Conservation (phyloP, 1,139 yeast genomes). For the Geotrichum europaeum region DNA sequence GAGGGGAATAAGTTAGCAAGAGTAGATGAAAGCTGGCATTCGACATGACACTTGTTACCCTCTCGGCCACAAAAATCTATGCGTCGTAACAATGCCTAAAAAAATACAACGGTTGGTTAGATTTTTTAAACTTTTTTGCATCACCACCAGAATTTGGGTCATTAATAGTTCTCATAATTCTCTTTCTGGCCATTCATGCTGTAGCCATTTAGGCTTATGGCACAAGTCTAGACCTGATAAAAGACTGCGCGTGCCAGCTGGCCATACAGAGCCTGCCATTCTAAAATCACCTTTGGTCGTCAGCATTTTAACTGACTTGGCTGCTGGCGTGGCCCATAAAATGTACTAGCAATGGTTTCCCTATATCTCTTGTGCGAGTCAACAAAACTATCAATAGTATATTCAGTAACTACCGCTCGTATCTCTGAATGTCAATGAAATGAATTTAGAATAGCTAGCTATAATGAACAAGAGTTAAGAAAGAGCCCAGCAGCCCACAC, state of each 20-base stretch:
- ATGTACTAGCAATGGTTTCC: too few species aligned
- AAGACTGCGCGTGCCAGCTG: background rate
- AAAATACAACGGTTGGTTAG: background rate
- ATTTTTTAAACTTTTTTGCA: background rate
- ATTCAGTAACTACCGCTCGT: background rate
- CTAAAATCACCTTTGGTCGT: background rate
- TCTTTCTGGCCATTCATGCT: too few species aligned
- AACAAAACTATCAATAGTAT: too few species aligned
- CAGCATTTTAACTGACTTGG: too few species aligned
- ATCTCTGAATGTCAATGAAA: background rate
- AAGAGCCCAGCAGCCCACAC: background rate
- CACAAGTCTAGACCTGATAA: too few species aligned
- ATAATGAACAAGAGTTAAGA: background rate
- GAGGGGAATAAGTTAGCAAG: constrained; percentile 29
- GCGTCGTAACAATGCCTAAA: background rate
- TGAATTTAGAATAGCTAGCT: background rate
- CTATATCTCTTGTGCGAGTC: too few species aligned
- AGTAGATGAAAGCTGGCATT: background rate
- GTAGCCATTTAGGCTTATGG: too few species aligned
- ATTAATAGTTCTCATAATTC: background rate
- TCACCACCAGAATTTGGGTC: background rate
- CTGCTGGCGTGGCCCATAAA: too few species aligned
- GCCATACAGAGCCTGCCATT: background rate
- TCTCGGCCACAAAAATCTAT: too few species aligned
- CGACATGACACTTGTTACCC: constrained; percentile 7